Evolutionary conservation across 2,329 filamentous ascomycete genomes (phyloP), one percentile per base, ranked within the genome.

Genomic region (Fusarium lateritium): DNA sequence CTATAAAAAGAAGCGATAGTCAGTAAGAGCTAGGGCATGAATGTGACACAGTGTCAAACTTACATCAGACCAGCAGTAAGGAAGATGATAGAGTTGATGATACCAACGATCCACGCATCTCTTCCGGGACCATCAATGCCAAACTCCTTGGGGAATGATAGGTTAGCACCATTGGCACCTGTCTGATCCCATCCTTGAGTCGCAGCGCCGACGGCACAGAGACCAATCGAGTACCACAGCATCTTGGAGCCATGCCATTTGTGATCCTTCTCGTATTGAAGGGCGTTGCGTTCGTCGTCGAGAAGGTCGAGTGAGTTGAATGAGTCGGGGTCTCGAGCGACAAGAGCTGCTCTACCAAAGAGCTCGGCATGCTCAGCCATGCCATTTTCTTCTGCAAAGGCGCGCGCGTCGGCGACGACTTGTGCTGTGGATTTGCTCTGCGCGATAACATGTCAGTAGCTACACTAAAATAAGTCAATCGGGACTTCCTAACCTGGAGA

Each of bases 141-240:
- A 78, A 84, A 75, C 73, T 80, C 53, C 75, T 78, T 24, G 0
- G 87, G 87, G 73, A 90, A 90, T 62, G 85, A 88, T 65, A 91
- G 79, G 66, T 87, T 91, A 61, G 88, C 89, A 34, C 88, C 87
- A 68, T 89, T 89, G 62, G 81, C 81, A 50, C 87, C 88, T 14
- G 88, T 90, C 77, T 90, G 78, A 72, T 91, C 89, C 89, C 89
- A 91, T 15, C 89, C 88, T 70, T 89, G 87, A 24, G 91, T 88
- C 14, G 89, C 89, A 28, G 90, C 90, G 56, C 88, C 90, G 50
- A 92, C 86, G 44, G 90, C 91, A 76, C 89, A 91, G 15, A 88
- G 85, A 5, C 85, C 81, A 64, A 93, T 91, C 34, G 90, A 91
- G 65, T 90, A 84, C 80, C 89, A 91, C 7, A 93, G 81, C 68